Percentiles rank a stretch among this genome's conserved stretches.
Evolutionary conservation across 148 eudicot genomes (phyloP).

Genomic region (Drosera capensis): DNA sequence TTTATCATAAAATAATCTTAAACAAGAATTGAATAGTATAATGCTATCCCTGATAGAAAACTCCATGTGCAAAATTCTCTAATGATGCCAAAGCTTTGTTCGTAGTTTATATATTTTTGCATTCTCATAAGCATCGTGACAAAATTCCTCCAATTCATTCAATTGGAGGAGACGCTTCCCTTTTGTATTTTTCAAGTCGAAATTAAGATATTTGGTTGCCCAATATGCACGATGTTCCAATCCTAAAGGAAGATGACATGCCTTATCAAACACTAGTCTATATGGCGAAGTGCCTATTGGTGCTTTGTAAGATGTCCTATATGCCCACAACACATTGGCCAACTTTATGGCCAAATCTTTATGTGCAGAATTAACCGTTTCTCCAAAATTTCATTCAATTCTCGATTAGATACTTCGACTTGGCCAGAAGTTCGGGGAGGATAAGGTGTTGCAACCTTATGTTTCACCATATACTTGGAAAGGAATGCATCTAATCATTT

Average conservation of each 20-base stretch:
- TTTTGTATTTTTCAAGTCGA: not conserved
- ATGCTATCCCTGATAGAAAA: too few species aligned
- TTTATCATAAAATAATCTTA: too few species aligned
- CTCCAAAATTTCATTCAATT: too few species aligned
- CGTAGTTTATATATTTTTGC: conserved; percentile 4
- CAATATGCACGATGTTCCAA: conserved; percentile 4
- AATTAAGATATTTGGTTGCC: conserved; percentile 1
- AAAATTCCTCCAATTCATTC: conserved; percentile 4
- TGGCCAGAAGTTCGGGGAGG: too few species aligned
- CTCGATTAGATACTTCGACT: too few species aligned
- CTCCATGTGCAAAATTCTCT: too few species aligned
- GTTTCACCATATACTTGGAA: too few species aligned
- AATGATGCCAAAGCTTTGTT: conserved; percentile 3
- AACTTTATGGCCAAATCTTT: conserved; percentile 5
- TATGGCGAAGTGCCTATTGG: conserved; percentile 7
- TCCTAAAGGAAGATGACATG: conserved; percentile 3
- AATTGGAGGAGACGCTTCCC: not conserved
- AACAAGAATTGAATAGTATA: too few species aligned
- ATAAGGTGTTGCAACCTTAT: too few species aligned
- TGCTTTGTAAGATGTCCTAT: not conserved
- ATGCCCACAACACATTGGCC: conserved; percentile 10
- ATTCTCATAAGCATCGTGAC: conserved; percentile 1
- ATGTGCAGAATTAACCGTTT: not conserved
- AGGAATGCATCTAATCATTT: too few species aligned
- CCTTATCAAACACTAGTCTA: conserved; percentile 6